Base-by-base conservation (phyloP, 23 red algal species). In the Pyropia haitanensis region DNA sequence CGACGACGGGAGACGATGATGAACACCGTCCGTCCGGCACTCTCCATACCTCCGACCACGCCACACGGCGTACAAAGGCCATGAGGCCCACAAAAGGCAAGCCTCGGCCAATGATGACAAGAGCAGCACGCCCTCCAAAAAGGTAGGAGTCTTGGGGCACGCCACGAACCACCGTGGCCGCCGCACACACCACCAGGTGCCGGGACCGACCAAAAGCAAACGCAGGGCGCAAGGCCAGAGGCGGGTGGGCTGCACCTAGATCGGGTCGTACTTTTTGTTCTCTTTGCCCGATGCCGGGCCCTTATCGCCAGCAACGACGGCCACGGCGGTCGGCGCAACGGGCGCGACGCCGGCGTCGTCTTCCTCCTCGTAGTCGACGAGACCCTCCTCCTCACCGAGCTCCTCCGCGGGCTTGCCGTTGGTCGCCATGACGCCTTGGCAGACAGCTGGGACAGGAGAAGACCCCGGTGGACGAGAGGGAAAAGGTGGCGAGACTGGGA, bases 321-420 rank as follows among this genome's bases (percentile, higher is more conserved):
- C 39, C 39, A 9, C 4, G 8, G 39, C 8, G 7, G 39, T 13
- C 39, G 39, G 39, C 39, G 39, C 39, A 46, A 46, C 39, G 39
- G 39, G 39, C 7, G 23, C 53, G 18, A 67, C 64, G 23, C 49
- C 50, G 2, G 64, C 53, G 21, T 67, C 64, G 24, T 67, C 64
- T 15, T 67, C 64, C 28, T 67, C 64, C 53, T 67, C 64, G 10
- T 67, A 67, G 23, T 67, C 64, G 21, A 67, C 64, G 14, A 67
- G 27, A 24, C 53, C 64, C 9, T 67, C 64, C 20, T 67, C 64
- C 50, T 52, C 64, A n/a, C 50, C 64, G 3, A 67, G 27, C 23
- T 67, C 53, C 53, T 67, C 64, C 2, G 23, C 28, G 20, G 21
- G 50, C 28, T 67, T 67, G 2, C 64, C 64, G 64, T 67, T 67